Percentiles rank a stretch among this genome's conserved stretches.
Evolutionary conservation across 306 rosid genomes (phyloP).

Genomic region (Pyrus communis): DNA sequence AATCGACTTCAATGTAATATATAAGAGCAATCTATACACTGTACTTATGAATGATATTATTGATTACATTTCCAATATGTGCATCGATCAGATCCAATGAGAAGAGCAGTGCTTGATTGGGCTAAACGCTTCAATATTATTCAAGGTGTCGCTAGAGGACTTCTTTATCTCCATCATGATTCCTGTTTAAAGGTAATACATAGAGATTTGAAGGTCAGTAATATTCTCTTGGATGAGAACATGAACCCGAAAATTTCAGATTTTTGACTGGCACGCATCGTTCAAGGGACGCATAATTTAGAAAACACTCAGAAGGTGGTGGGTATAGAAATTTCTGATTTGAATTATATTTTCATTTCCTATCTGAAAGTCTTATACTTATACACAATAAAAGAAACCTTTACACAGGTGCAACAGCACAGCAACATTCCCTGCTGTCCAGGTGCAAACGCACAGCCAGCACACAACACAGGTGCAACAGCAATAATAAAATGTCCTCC

Average conservation of each 20-base stretch:
- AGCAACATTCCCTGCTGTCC: no score
- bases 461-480: no score
- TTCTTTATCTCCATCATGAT: slow-evolving; percentile 7
- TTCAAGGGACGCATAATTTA: slow-evolving; percentile 8
- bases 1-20: no score
- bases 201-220: slow-evolving; percentile 17
- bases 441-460: no score
- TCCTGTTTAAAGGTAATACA: slow-evolving; percentile 9
- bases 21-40: no score
- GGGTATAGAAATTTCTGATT: no score
- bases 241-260: slow-evolving; percentile 30
- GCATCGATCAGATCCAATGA: not conserved
- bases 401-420: no score
- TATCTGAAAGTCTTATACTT: no score
- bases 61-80: not conserved
- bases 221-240: slow-evolving; percentile 19
- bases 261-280: slow-evolving; percentile 28
- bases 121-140: not conserved
- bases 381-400: no score
- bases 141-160: slow-evolving; percentile 18
- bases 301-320: slow-evolving; percentile 19
- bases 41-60: not conserved
- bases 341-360: no score
- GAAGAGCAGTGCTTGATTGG: slow-evolving; percentile 7
- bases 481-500: no score